Evolutionary conservation across 352 stramenopile species (phyloP).

Genomic region (Peronosclerospora sorghi): DNA sequence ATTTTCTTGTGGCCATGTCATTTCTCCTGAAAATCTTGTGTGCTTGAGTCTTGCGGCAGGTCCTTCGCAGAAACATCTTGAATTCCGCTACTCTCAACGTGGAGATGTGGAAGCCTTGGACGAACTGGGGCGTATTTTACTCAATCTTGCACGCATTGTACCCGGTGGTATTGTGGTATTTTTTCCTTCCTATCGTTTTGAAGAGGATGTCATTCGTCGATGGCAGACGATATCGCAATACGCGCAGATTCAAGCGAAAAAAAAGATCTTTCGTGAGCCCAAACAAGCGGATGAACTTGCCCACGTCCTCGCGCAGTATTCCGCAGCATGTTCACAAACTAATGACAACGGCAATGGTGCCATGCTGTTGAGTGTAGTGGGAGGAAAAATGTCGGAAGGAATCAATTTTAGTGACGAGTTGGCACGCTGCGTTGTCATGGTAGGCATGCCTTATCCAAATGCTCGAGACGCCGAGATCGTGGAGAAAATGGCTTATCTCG

Average conservation of each 20-base stretch:
- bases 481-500: constrained; percentile 94
- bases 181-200: constrained; percentile 95
- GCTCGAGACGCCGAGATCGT: constrained; percentile 91
- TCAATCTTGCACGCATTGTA: constrained; percentile 86
- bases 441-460: constrained; percentile 97
- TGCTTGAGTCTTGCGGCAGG: constrained; percentile 64
- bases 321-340: constrained; percentile 32
- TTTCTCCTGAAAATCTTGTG: constrained; percentile 88
- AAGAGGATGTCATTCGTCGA: constrained; percentile 77
- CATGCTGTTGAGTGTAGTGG: constrained; percentile 94
- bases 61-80: constrained; percentile 82
- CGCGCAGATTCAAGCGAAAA: constrained; percentile 80
- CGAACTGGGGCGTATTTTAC: constrained; percentile 90
- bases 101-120: constrained; percentile 73
- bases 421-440: constrained; percentile 94
- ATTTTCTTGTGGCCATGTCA: constrained; percentile 98
- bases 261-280: constrained; percentile 90
- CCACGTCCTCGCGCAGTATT: constrained; percentile 79
- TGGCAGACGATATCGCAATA: constrained; percentile 82
- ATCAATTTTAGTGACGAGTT: constrained; percentile 99
- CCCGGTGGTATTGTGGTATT: constrained; percentile 96
- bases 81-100: constrained; percentile 89
- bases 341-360: constrained; percentile 36
- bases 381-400: constrained; percentile 98
- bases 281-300: constrained; percentile 90